Base-by-base conservation (phyloP, 352 stramenopile species). In the Thraustochytrium sp. region DNA sequence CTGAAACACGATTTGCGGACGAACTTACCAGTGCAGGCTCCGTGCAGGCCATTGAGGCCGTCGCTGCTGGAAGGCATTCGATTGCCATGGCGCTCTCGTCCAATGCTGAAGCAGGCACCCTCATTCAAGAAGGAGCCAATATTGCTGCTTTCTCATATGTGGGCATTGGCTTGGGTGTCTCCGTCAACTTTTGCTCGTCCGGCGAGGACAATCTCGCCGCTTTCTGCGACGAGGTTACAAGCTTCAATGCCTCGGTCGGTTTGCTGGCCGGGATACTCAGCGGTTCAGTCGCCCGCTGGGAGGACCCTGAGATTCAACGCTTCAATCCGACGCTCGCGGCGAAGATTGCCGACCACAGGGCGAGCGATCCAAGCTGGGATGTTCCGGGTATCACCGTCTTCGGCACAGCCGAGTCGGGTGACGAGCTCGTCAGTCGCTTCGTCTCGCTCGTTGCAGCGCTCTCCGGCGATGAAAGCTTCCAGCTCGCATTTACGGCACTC, bases 111-210 rank as follows among this genome's bases (percentile, higher is more conserved):
- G 37, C 48, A 18, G 26, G 9, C n/a, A 4, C 5, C 21, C 16
- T 49, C 36, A 26, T 34, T 9, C 21, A 9, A 9, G 46, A 56
- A 3, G 11, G 9, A 4, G 44, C 9, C 9, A 5, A 48, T 11
- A 18, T 64, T 1, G 68, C 76, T 3, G n/a, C 13, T 13, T 13
- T 80, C 34, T 44, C 68, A 13, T 80, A 65, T 26, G 68, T 44
- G 18, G 48, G 31, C 26, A 26, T 80, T 1, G 68, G 9, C 18
- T 44, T 80, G 23, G 68, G 68, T 21, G 68, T 64, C 0, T 46
- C 40, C 2, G 42, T 80, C 18, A 80, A 80, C 51, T 80, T 80
- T 44, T 80, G 68, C 53, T 21, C 8, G 21, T 63, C 68, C 9
- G 46, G 37, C 26, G 61, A 37, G n/a, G 21, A 16, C 16, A 11